Conservation (phyloP, 1,284 basidiomycete species). For the Abortiporus biennis region DNA sequence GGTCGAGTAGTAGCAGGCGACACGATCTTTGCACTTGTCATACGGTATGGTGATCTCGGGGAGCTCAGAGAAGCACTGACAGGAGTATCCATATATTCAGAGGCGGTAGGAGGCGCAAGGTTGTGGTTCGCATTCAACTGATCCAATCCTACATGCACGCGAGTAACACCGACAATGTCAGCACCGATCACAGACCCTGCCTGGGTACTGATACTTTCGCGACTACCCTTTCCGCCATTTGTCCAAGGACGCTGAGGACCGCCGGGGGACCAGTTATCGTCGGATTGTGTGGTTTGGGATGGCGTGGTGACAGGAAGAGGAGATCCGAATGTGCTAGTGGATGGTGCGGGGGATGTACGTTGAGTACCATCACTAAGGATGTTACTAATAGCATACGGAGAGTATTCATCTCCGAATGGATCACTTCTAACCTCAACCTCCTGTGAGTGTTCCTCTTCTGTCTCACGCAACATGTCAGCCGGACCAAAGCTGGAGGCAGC, state of each 20-base stretch:
- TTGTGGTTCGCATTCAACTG: slow-evolving; percentile 16
- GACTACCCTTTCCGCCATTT: slow-evolving; percentile 19
- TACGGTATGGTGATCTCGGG: slow-evolving; percentile 44
- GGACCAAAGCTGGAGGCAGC: slow-evolving; percentile 71
- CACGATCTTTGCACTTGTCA: slow-evolving; percentile 55
- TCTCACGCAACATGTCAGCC: slow-evolving; percentile 50
- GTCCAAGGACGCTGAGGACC: slow-evolving; percentile 36
- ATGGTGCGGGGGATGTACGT: slow-evolving; percentile 28
- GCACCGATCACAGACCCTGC: slow-evolving; percentile 46
- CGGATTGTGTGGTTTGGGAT: slow-evolving; percentile 4
- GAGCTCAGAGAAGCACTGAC: slow-evolving; percentile 26
- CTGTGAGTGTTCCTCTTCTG: slow-evolving; percentile 34
- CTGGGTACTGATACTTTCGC: slow-evolving; percentile 38
- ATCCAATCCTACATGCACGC: slow-evolving; percentile 52
- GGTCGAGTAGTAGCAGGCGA: slow-evolving; percentile 31
- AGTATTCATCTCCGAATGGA: slow-evolving; percentile 63
- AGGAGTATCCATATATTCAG: slow-evolving; percentile 19
- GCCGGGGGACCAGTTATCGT: slow-evolving; percentile 31
- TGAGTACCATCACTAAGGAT: slow-evolving; percentile 29
- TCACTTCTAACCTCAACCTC: slow-evolving; percentile 31
- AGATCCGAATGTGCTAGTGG: slow-evolving; percentile 37
- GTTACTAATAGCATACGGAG: slow-evolving; percentile 29
- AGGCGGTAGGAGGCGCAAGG: slow-evolving; percentile 9
- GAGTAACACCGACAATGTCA: slow-evolving; percentile 58
- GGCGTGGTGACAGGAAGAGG: slow-evolving; percentile 18